Base-by-base conservation (phyloP, 2,329 filamentous ascomycete genomes). In the Aspergillus eucalypticola region DNA sequence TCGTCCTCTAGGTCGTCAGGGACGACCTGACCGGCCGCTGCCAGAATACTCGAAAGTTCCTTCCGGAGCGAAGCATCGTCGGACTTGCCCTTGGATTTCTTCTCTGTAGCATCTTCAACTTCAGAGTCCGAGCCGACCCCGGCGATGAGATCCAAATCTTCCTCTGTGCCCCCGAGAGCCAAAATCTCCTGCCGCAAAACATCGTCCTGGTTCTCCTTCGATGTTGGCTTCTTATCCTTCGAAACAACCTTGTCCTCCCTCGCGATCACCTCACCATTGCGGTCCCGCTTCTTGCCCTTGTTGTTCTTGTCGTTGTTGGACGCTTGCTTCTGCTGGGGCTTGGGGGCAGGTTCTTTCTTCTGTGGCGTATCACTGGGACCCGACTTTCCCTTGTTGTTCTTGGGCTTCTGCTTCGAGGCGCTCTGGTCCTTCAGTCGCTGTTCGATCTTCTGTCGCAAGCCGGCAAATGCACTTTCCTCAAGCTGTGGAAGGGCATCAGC, bases 151-250 rank as follows among this genome's bases (percentile, higher is more conserved):
- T 81, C 76, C 58, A 81, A 70, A 63, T 83, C 79, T 54, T 82
- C 81, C 64, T 81, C 73, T n/a, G 76, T 81, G 51, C 81, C 81
- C 32, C 81, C 81, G 55, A 82, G 74, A 5, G 75, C 76, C 61
- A 79, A 61, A 61, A 82, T 78, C 61, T 81, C 79, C 60, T 76
- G 71, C 52, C 76, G 71, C 41, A 82, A 69, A 38, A 68, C 67
- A 64, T 76, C 71, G 35, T 73, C 67, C 3, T 66, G 62, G 8
- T 65, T 63, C 15, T 64, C 59, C 41, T 67, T 63, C 6, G 62
- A 54, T 19, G 69, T 66, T 11, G 59, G 53, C 13, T 62, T 58
- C 29, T 68, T 71, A 15, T 61, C 42, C 44, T 69, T 70, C 48
- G 54, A 64, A 25, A 53, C 23, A 39, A 57, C 56, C 35, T 72